A percentile compares a stretch with the other conserved stretches of the same genome.
Conservation (phyloP, 2,329 filamentous ascomycete species). For the Pestalotiopsis sp. region DNA sequence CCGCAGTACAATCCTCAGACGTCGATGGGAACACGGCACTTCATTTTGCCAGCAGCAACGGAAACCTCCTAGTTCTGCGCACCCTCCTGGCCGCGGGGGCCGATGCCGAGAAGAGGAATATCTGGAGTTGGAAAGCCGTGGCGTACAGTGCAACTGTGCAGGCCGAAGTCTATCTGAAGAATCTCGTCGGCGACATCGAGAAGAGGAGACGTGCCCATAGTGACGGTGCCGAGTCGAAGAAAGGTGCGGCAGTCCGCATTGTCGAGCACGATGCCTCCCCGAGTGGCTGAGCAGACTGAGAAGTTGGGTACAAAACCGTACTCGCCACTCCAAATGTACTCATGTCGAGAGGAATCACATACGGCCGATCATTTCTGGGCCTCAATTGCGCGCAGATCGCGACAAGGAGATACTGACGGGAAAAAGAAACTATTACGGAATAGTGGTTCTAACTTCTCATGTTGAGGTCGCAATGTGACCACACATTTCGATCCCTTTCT, state of each 20-base stretch:
- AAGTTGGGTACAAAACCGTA: neutral
- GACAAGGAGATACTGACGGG: too few relatives aligned
- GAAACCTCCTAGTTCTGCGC: conserved; percentile 75
- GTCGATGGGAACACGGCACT: conserved; percentile 81
- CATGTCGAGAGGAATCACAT: too few relatives aligned
- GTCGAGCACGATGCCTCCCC: conserved; percentile 43
- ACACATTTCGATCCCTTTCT: too few relatives aligned
- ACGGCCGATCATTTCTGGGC: too few relatives aligned
- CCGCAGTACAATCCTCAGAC: conserved; percentile 63
- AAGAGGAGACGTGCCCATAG: conserved; percentile 51
- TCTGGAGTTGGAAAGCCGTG: conserved; percentile 82
- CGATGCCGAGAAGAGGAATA: conserved; percentile 71
- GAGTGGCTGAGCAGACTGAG: conserved; percentile 30
- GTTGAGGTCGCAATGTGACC: too few relatives aligned
- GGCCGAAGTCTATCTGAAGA: conserved; percentile 83
- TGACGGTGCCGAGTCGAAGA: conserved; percentile 42
- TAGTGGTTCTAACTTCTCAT: too few relatives aligned
- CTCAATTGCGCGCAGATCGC: too few relatives aligned
- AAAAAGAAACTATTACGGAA: too few relatives aligned
- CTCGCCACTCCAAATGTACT: too few relatives aligned
- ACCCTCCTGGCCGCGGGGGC: conserved; percentile 80
- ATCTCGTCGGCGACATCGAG: conserved; percentile 72
- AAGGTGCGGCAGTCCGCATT: conserved; percentile 45
- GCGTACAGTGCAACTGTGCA: conserved; percentile 81
- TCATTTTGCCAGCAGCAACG: conserved; percentile 83